Percentiles rank a stretch among this genome's conserved stretches.
phyloP scores from a whole-genome alignment of 1,284 basidiomycete species.

The Fomitopsis pinicola region DNA sequence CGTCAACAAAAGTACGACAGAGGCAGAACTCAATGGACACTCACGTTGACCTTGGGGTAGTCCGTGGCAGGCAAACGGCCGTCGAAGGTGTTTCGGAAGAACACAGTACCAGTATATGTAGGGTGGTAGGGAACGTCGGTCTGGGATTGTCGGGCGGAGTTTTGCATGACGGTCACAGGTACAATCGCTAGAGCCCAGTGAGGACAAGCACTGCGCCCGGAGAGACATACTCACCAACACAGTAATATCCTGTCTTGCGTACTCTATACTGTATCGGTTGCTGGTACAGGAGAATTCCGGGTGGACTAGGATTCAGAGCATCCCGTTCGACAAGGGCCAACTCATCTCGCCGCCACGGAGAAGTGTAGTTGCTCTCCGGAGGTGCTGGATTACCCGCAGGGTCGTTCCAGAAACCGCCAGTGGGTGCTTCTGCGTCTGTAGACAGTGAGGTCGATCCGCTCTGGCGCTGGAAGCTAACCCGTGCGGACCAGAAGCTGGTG shows the following conservation, averaged over 20 bases:
- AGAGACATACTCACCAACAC: conserved; percentile 65
- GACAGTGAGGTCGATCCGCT: conserved; percentile 8
- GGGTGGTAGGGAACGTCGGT: conserved; percentile 65
- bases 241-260: conserved; percentile 91
- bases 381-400: conserved; percentile 55
- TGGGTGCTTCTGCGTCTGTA: conserved; percentile 13
- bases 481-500: conserved; percentile 78
- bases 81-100: conserved; percentile 87
- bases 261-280: conserved; percentile 77
- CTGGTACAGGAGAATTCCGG: conserved; percentile 47
- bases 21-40: conserved; percentile 26
- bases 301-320: conserved; percentile 42
- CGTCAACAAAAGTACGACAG: not conserved
- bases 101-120: conserved; percentile 76
- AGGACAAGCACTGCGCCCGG: conserved; percentile 1
- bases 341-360: conserved; percentile 36
- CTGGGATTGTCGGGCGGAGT: conserved; percentile 30
- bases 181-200: conserved; percentile 59
- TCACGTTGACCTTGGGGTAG: conserved; percentile 95
- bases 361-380: conserved; percentile 37
- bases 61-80: conserved; percentile 91
- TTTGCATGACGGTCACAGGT: conserved; percentile 67
- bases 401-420: conserved; percentile 51
- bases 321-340: conserved; percentile 22
- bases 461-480: conserved; percentile 47